Conservation (phyloP, 2,329 filamentous ascomycete species). For the Blastomyces percursus region DNA sequence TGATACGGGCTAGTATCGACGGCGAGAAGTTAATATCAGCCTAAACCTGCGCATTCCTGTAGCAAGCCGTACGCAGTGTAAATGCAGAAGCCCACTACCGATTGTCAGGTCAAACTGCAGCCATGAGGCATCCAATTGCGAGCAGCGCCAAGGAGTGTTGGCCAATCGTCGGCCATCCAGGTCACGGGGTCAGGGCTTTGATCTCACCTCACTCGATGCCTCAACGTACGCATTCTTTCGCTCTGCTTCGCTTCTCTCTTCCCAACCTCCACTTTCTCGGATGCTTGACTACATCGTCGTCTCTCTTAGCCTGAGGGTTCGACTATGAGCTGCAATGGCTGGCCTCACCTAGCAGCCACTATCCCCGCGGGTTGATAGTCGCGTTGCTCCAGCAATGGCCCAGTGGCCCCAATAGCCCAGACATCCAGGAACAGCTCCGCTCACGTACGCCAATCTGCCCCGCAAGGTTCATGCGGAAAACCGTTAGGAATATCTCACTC, state of each 20-base stretch:
- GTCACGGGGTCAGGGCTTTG: background rate
- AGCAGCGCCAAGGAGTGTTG: background rate
- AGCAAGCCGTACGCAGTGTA: background rate
- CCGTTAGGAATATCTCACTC: background rate
- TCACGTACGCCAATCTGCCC: background rate
- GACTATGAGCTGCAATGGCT: background rate
- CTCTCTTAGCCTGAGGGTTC: background rate
- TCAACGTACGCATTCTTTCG: background rate
- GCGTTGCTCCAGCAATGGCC: background rate
- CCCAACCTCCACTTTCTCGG: background rate
- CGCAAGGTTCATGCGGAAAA: background rate
- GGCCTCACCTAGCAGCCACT: background rate
- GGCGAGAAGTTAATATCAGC: background rate
- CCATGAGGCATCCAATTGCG: conserved; percentile 13
- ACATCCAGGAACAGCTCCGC: background rate
- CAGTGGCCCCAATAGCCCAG: background rate
- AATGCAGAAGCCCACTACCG: background rate
- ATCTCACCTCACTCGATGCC: conserved; percentile 1
- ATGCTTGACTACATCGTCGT: background rate
- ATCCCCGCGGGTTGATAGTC: background rate
- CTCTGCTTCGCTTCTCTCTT: background rate
- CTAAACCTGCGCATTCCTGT: background rate
- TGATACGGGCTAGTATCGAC: background rate
- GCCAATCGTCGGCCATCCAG: conserved; percentile 6
- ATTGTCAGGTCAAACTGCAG: conserved; percentile 4